Evolutionary conservation across 768 basidiomycete species (phyloP).

Genomic region (Strobilomyces dryophilus): DNA sequence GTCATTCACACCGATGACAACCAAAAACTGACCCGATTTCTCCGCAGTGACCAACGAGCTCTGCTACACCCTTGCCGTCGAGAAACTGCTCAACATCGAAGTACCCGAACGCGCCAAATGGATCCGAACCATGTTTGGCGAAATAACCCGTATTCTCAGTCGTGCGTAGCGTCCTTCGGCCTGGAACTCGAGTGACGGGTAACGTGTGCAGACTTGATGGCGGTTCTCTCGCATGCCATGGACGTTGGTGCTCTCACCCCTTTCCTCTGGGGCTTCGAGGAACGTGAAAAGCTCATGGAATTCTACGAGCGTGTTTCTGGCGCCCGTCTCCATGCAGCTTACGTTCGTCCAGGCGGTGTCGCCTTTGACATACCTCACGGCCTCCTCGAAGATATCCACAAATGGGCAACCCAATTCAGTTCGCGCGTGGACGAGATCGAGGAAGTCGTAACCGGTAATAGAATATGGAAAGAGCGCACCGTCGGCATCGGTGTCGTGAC

Average conservation of each 20-base stretch:
- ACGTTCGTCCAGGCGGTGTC: conserved; percentile 95
- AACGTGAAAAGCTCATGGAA: conserved; percentile 99
- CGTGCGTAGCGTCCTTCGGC: conserved; percentile 45
- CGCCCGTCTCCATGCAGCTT: conserved; percentile 96
- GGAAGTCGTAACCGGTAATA: conserved; percentile 95
- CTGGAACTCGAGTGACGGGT: conserved; percentile 1
- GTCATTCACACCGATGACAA: conserved; percentile 1
- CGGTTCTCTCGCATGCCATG: conserved; percentile 91
- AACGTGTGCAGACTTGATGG: conserved; percentile 76
- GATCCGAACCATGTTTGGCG: conserved; percentile 96
- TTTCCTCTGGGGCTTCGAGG: conserved; percentile 99
- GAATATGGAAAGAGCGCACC: conserved; percentile 97
- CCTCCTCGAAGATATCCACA: conserved; percentile 97
- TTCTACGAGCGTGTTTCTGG: conserved; percentile 99
- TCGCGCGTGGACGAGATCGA: conserved; percentile 95
- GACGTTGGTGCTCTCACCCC: conserved; percentile 98
- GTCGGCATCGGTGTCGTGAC: conserved; percentile 87
- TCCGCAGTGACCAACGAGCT: conserved; percentile 96
- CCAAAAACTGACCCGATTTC: conserved; percentile 3
- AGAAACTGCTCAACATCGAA: conserved; percentile 96
- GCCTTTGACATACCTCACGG: conserved; percentile 97
- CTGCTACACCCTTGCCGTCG: conserved; percentile 95
- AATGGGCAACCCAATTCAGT: conserved; percentile 94
- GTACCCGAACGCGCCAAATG: conserved; percentile 97
- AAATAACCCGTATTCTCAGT: conserved; percentile 94